A percentile compares a stretch with the other conserved stretches of the same genome.
These are phyloP conservation scores for Colletotrichum sublineola DNA, from an alignment of 2,329 filamentous ascomycete species.

Conservation along the genomic window DNA sequence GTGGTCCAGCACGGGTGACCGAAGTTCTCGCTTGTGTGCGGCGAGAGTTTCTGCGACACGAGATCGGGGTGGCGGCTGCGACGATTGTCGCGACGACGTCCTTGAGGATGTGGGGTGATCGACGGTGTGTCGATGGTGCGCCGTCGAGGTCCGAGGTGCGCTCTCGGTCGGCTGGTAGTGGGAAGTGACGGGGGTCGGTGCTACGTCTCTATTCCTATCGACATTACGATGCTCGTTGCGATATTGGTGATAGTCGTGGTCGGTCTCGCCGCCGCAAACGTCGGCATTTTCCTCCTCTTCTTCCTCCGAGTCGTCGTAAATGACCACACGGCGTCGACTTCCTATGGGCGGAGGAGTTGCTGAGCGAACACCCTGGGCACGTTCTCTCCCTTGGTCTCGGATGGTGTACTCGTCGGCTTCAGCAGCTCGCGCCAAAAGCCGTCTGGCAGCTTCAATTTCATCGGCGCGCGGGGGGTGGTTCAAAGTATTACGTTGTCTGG, in stretches of 20 bases:
- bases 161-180: conserved; percentile 13
- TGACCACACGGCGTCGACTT: conserved; percentile 17
- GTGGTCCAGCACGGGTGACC: conserved; percentile 34
- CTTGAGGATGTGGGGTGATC: neutral
- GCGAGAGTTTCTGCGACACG: conserved; percentile 12
- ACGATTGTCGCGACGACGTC: conserved; percentile 22
- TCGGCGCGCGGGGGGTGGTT: conserved; percentile 31
- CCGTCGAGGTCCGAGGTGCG: neutral
- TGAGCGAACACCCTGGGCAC: conserved; percentile 6
- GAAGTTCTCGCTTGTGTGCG: conserved; percentile 25
- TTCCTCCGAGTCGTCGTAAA: conserved; percentile 34
- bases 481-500: conserved; percentile 12
- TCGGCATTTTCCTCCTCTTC: neutral
- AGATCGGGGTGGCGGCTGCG: conserved; percentile 13
- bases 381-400: neutral
- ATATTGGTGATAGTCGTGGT: neutral
- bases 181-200: conserved; percentile 16
- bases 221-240: conserved; percentile 12
- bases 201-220: neutral
- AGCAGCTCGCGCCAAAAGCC: conserved; percentile 26
- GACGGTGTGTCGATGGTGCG: neutral
- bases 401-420: conserved; percentile 14
- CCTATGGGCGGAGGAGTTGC: conserved; percentile 39
- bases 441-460: conserved; percentile 31
- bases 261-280: neutral